These are phyloP conservation scores for Jatropha curcas DNA, from an alignment of 345 rosid genomes.

Conservation along the genomic window DNA sequence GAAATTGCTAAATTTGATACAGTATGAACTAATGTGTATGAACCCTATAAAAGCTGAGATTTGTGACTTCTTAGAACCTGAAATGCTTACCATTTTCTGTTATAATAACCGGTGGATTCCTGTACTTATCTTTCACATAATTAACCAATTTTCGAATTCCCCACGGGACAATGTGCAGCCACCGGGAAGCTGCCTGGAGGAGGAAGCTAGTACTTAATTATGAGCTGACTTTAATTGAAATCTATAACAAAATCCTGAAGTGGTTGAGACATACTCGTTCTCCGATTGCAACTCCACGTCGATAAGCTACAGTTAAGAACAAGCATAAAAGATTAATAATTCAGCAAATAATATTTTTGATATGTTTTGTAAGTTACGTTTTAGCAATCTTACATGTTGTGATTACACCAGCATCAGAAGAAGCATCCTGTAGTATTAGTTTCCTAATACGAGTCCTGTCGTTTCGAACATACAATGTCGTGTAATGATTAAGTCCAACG, in stretches of 20 bases:
- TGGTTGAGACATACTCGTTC: constrained; percentile 57
- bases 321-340: background rate
- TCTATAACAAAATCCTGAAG: constrained; percentile 10
- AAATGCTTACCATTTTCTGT: constrained; percentile 68
- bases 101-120: constrained; percentile 71
- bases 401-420: constrained; percentile 76
- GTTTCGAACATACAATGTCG: constrained; percentile 65
- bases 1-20: too few species aligned
- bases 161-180: constrained; percentile 93
- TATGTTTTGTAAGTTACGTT: background rate
- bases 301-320: constrained; percentile 49
- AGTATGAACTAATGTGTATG: too few species aligned
- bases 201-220: constrained; percentile 25
- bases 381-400: constrained; percentile 57
- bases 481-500: constrained; percentile 87
- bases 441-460: constrained; percentile 69
- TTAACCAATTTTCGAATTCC: constrained; percentile 64
- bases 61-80: background rate
- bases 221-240: constrained; percentile 21
- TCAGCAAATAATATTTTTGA: background rate
- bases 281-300: constrained; percentile 75
- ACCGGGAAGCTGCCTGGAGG: constrained; percentile 85
- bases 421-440: constrained; percentile 79
- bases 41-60: background rate
- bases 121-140: constrained; percentile 65